Conservation (phyloP, 169 alveolate genomes). For the Eimeria necatrix region DNA sequence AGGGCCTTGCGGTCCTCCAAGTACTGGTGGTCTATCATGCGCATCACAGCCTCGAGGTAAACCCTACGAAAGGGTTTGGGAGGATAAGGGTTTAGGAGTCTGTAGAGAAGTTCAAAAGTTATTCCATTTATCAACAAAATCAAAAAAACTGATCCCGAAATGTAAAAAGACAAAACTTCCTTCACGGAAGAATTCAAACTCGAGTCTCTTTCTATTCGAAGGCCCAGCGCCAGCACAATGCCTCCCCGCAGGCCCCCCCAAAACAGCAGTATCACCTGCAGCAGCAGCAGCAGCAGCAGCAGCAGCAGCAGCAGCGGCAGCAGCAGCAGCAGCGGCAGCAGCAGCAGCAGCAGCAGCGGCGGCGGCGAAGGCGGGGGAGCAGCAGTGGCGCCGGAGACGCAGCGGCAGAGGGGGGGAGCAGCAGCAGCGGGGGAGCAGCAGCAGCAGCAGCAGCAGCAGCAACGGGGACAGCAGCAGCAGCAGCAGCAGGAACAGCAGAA, state of each 20-base stretch:
- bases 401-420: neutral
- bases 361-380: neutral
- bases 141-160: conserved; percentile 94
- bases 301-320: conserved; percentile 16
- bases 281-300: conserved; percentile 6
- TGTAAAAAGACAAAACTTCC: conserved; percentile 92
- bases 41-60: conserved; percentile 91
- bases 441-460: conserved; percentile 13
- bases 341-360: conserved; percentile 23
- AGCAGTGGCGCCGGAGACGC: neutral
- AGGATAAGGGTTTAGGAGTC: conserved; percentile 91
- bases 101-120: conserved; percentile 92
- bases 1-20: conserved; percentile 85
- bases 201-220: conserved; percentile 92
- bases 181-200: conserved; percentile 87
- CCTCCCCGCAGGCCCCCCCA: conserved; percentile 97
- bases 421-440: neutral
- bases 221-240: conserved; percentile 93
- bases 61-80: conserved; percentile 93
- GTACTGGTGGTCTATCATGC: conserved; percentile 90
- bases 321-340: conserved; percentile 37
- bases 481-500: neutral
- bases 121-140: conserved; percentile 94
- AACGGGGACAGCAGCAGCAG: neutral
- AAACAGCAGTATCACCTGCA: conserved; percentile 86